phyloP scores from a whole-genome alignment of 768 basidiomycete species.

The Russula vinacea region DNA sequence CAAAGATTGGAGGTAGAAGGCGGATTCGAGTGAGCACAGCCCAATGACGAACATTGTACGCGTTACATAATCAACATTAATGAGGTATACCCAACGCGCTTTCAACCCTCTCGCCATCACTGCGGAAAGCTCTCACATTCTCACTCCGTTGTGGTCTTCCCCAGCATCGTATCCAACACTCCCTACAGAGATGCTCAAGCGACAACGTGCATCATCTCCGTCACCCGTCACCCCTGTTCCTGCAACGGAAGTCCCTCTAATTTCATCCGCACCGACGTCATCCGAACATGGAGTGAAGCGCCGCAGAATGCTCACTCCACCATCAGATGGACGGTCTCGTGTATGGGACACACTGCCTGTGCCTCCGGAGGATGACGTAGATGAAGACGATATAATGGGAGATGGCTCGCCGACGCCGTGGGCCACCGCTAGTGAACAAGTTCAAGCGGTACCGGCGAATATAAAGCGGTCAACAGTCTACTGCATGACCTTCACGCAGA shows the following conservation, averaged over 20 bases:
- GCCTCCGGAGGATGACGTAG: slow-evolving; percentile 33
- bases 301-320: slow-evolving; percentile 50
- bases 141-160: not conserved
- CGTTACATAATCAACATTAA: slow-evolving; percentile 27
- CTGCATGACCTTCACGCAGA: slow-evolving; percentile 69
- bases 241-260: slow-evolving; percentile 19
- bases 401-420: not conserved
- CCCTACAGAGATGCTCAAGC: slow-evolving; percentile 28
- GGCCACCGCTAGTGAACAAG: slow-evolving; percentile 11
- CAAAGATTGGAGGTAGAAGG: slow-evolving; percentile 3
- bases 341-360: slow-evolving; percentile 40
- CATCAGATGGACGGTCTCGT: slow-evolving; percentile 50
- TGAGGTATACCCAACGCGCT: not conserved
- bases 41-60: not conserved
- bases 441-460: slow-evolving; percentile 38
- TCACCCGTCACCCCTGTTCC: slow-evolving; percentile 16
- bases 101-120: not conserved
- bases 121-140: not conserved
- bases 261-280: slow-evolving; percentile 33
- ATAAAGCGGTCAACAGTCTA: slow-evolving; percentile 59
- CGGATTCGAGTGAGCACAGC: too few relatives aligned
- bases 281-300: slow-evolving; percentile 47
- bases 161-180: not conserved
- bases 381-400: slow-evolving; percentile 33
- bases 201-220: slow-evolving; percentile 30